Conservation (phyloP, 176 grass and related monocot species). For the Triticum monococcum region DNA sequence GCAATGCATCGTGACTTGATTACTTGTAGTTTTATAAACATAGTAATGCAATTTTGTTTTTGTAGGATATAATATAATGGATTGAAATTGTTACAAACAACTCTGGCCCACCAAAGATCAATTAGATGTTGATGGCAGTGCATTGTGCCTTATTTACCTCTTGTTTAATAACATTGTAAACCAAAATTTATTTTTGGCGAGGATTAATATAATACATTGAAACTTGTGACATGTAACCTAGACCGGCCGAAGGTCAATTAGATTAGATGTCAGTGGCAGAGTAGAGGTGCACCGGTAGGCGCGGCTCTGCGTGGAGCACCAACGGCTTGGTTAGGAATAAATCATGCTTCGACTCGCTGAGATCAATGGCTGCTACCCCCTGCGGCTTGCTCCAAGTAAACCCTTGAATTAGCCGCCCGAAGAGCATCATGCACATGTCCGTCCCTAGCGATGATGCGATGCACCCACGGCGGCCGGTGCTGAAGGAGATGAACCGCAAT, state of each 20-base stretch:
- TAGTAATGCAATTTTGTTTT: no score
- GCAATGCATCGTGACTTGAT: no score
- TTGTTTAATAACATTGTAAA: no score
- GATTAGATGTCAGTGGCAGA: background rate
- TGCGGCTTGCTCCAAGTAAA: slow-evolving; percentile 15
- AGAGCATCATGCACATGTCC: background rate
- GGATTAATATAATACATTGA: no score
- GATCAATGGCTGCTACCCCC: background rate
- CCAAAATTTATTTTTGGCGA: no score
- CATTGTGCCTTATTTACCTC: no score
- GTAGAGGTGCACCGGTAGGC: background rate
- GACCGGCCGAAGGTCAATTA: background rate
- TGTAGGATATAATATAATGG: no score
- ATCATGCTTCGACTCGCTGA: slow-evolving; percentile 1
- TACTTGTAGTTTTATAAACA: no score
- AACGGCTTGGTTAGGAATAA: background rate
- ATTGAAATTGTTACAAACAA: no score
- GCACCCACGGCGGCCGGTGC: background rate
- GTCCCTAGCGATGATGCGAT: background rate
- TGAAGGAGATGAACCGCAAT: slow-evolving; percentile 34
- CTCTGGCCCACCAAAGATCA: no score
- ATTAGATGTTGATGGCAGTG: no score
- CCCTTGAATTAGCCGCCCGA: slow-evolving; percentile 32
- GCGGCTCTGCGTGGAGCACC: background rate
- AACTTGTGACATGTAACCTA: no score